Conservation (phyloP, 768 basidiomycete genomes). For the Lentinula sp. region DNA sequence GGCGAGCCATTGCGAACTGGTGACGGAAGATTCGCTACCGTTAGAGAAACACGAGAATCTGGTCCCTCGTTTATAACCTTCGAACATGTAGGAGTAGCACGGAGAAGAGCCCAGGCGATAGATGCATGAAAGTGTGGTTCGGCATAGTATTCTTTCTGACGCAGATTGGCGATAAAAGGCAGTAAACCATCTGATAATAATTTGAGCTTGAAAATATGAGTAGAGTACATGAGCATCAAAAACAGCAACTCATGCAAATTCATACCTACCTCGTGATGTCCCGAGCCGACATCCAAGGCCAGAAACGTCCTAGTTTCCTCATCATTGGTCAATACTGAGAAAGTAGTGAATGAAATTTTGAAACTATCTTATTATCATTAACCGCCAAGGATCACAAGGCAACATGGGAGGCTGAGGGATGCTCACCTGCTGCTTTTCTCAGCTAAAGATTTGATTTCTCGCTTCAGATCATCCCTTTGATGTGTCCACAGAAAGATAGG, state of each 20-base stretch:
- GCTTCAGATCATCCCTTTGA: constrained; percentile 70
- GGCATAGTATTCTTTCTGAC: constrained; percentile 75
- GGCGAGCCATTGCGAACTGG: constrained; percentile 9
- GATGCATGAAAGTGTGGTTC: constrained; percentile 85
- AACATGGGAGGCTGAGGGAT: constrained; percentile 7
- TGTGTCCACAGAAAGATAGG: constrained; percentile 76
- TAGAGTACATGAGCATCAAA: neutral
- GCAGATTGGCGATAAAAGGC: constrained; percentile 51
- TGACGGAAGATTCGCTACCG: constrained; percentile 8
- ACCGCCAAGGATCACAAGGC: constrained; percentile 3
- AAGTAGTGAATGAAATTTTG: constrained; percentile 60
- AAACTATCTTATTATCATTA: constrained; percentile 42
- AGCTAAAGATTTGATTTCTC: constrained; percentile 49
- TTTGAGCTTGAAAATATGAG: constrained; percentile 41
- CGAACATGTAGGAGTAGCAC: constrained; percentile 14
- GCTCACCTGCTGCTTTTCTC: constrained; percentile 39
- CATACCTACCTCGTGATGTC: constrained; percentile 60
- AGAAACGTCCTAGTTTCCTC: constrained; percentile 79
- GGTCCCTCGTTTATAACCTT: neutral
- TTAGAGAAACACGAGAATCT: neutral
- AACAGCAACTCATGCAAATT: neutral
- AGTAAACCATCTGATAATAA: constrained; percentile 48
- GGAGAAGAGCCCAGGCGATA: constrained; percentile 80
- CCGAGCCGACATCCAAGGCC: constrained; percentile 77
- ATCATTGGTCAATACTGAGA: constrained; percentile 72